phyloP scores from a whole-genome alignment of 2,329 filamentous ascomycete species.

The Aureobasidium mangrovei region DNA sequence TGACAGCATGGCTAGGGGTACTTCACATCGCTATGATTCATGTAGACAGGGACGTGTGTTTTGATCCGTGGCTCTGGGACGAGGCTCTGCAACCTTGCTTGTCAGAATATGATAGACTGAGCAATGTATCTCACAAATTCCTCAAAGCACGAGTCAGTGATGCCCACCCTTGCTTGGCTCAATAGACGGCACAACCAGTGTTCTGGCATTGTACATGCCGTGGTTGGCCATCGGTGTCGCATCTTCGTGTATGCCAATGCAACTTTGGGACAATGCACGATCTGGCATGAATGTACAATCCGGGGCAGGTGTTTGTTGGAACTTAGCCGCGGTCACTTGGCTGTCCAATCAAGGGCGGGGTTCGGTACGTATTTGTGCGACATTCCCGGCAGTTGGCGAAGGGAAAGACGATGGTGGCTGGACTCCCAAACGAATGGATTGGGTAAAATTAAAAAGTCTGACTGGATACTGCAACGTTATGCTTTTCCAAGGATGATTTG shows the following conservation, averaged over 20 bases:
- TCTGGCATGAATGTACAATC: conserved; percentile 1
- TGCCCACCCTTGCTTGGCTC: not conserved
- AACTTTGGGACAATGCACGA: not conserved
- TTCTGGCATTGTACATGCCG: not conserved
- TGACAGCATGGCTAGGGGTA: not conserved
- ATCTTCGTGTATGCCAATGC: not conserved
- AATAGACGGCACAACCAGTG: not conserved
- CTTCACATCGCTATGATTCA: conserved; percentile 3
- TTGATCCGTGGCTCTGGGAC: conserved; percentile 8
- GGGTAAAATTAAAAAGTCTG: not conserved
- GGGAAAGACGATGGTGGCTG: not conserved
- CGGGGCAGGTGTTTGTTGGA: not conserved
- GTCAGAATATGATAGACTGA: too few species aligned
- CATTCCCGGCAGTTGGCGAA: conserved; percentile 1
- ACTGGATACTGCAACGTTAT: not conserved
- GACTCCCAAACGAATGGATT: not conserved
- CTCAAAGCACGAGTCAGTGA: not conserved
- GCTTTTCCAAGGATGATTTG: not conserved
- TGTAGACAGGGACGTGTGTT: not conserved
- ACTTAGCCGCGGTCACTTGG: not conserved
- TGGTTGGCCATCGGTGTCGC: not conserved
- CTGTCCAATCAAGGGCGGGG: not conserved
- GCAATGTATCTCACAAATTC: not conserved
- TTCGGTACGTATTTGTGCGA: conserved; percentile 1
- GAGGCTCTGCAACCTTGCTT: not conserved